Evolutionary conservation across 306 rosid species (phyloP).

Genomic region (Prunus padus): DNA sequence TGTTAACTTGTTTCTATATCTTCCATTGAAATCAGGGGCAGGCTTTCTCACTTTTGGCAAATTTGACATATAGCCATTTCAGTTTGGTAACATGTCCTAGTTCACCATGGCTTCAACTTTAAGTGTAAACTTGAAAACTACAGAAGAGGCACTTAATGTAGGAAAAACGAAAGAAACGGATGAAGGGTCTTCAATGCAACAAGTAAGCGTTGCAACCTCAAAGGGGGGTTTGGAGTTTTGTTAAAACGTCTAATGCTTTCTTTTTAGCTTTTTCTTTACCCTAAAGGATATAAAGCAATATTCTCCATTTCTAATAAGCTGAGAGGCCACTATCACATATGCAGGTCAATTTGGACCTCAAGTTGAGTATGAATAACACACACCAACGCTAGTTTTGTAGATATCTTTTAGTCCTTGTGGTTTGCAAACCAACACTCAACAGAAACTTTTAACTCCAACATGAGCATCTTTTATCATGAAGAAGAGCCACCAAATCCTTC

Average conservation of each 20-base stretch:
- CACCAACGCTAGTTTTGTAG: constrained; percentile 14
- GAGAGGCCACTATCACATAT: constrained; percentile 64
- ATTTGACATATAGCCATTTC: constrained; percentile 11
- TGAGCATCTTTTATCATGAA: constrained; percentile 74
- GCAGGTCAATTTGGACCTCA: constrained; percentile 39
- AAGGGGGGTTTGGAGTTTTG: constrained; percentile 18
- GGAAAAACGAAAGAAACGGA: constrained; percentile 9
- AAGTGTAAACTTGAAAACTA: constrained; percentile 44
- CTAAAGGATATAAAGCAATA: constrained; percentile 51
- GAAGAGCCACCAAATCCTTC: constrained; percentile 48
- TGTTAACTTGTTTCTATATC: constrained; percentile 14
- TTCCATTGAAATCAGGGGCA: constrained; percentile 26
- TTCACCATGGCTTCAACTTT: constrained; percentile 62
- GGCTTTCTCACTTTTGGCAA: constrained; percentile 14
- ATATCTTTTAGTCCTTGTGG: constrained; percentile 14
- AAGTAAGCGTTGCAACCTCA: constrained; percentile 25
- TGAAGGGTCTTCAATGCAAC: constrained; percentile 2
- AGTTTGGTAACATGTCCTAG: constrained; percentile 61
- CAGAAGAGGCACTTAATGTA: constrained; percentile 28
- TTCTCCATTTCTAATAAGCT: constrained; percentile 50
- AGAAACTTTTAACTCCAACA: constrained; percentile 28
- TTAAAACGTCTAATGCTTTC: constrained; percentile 30
- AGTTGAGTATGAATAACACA: constrained; percentile 16
- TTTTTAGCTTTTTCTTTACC: constrained; percentile 72
- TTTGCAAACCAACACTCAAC: constrained; percentile 17